Evolutionary conservation across 2,329 filamentous ascomycete genomes (phyloP).

Genomic region (Claviceps digitariae): DNA sequence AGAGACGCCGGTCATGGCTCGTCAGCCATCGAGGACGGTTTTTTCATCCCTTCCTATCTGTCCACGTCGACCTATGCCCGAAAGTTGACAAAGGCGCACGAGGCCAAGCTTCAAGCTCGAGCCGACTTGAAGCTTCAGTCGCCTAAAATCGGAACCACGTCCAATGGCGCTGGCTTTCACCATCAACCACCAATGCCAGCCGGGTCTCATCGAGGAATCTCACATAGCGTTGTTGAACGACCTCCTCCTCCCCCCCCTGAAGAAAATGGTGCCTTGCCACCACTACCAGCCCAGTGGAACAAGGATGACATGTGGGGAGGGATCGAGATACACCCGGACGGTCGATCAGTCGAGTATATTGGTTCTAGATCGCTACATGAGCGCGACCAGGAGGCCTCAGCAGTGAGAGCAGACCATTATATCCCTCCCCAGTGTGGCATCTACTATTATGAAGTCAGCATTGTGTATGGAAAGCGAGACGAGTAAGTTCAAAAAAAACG

Average conservation of each 20-base stretch:
- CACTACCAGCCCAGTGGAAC: constrained; percentile 74
- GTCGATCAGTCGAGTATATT: constrained; percentile 54
- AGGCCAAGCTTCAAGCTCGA: constrained; percentile 39
- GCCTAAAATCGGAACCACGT: constrained; percentile 25
- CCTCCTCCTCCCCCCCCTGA: constrained; percentile 45
- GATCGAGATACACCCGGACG: constrained; percentile 62
- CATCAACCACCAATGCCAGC: constrained; percentile 25
- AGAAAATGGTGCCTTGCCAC: constrained; percentile 45
- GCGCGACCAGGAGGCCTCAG: constrained; percentile 60
- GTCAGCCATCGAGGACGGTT: constrained; percentile 25
- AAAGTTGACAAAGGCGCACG: constrained; percentile 58
- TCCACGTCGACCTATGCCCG: constrained; percentile 64
- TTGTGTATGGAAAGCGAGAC: constrained; percentile 36
- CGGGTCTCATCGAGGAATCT: constrained; percentile 57
- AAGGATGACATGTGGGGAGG: constrained; percentile 59
- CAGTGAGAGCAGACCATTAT: constrained; percentile 68
- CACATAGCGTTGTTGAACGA: constrained; percentile 75
- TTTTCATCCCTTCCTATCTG: constrained; percentile 80
- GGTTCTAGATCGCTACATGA: constrained; percentile 33
- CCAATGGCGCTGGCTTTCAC: constrained; percentile 38
- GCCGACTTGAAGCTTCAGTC: constrained; percentile 26
- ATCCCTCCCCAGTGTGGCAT: constrained; percentile 87
- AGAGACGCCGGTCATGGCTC: constrained; percentile 15
- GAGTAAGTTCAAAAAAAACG: constrained; percentile 32
- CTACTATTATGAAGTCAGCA: constrained; percentile 75